Evolutionary conservation across 1,284 basidiomycete genomes (phyloP), one percentile per base, ranked within the genome.

Genomic region (Pyrrhoderma lamaoense): DNA sequence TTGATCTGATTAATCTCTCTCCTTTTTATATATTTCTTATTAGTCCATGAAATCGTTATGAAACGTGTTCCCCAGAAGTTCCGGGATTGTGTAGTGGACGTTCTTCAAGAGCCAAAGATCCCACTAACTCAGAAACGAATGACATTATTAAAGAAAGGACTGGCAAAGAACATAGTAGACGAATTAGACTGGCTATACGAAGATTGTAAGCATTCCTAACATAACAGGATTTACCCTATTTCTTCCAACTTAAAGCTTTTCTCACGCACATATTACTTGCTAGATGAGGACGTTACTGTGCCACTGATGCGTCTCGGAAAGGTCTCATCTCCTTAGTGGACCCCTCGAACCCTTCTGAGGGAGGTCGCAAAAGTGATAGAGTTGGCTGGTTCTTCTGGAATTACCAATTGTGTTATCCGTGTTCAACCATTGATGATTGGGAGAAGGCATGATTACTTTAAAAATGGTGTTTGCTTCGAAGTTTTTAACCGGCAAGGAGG

Each of bases 371-470:
- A 74, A 21, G 79, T 82, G 0, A 70, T 88, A n/a, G 73, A 78
- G 34, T 79, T 78, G 45, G 81, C 85, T 7, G 64, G 63, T 14
- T 70, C 77, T 1, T 76, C 85, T 1, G 87, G 88, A 0, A 77
- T 89, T 13, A 69, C 71, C 13, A 70, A 78, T 16, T 72, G 73
- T 0, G 8, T 4, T 8, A 75, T 92, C 51, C 70, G 73, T 40
- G 81, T 93, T 62, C 77, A 78, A 54, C 89, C 89, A 1, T 66
- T 92, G 35, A 83, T 89, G 77, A 66, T 85, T 18, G 79, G 77
- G 11, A 72, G 69, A 52, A 77, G 80, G 56, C 77, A 79, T 57
- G 64, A 68, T 0, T 73, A 82, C 59, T 90, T 89, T 70, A 80
- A 79, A 42, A 77, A 85, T 49, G 89, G 89, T 0, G 71, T 91